Base-by-base conservation (phyloP, 2,329 filamentous ascomycete species). In the Cytospora mali region DNA sequence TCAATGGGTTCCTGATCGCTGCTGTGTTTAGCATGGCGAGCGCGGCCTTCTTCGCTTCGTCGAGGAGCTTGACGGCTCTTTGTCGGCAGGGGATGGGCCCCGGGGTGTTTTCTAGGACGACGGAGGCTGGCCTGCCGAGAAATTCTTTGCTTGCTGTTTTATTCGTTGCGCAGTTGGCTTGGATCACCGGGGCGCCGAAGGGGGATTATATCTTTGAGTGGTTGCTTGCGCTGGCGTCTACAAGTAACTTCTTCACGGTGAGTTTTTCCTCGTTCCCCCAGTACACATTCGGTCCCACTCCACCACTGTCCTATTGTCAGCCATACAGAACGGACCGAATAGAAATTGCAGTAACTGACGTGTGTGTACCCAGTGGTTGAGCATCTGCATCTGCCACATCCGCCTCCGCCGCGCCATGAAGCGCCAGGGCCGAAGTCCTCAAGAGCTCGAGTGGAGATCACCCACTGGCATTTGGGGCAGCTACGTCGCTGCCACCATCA, bases 171-270 rank as follows among this genome's bases (percentile, higher is more conserved):
- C 70, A 79, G 5, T 68, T 83, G 28, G 76, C 80, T 3, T 81
- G 80, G 66, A 71, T 81, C 71, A 77, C 74, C 55, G 71, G 74
- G 31, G 74, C 74, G 1, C 71, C 68, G 6, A 68, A 72, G 28
- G 75, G 77, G 4, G 71, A 71, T 14, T 69, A 68, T 10, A 75
- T 81, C 49, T 81, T 81, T 68, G 69, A 74, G 46, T 81, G 79
- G 79, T 73, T 82, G 56, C 73, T 79, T 53, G 79, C 80, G 55
- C 70, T 96, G 9, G 77, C 77, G 48, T 79, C 79, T 2, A 75
- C 80, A 18, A 75, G 78, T 29, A 77, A 76, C 53, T 73, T 81
- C 62, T 77, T 83, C 65, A 81, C 79, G 52, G 63, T 65, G 9
- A 28, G 48, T 50, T 33, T 6, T 33, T n/a, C n/a, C n/a, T n/a